Conservation (phyloP, 345 rosid species). For the Pistacia vera region DNA sequence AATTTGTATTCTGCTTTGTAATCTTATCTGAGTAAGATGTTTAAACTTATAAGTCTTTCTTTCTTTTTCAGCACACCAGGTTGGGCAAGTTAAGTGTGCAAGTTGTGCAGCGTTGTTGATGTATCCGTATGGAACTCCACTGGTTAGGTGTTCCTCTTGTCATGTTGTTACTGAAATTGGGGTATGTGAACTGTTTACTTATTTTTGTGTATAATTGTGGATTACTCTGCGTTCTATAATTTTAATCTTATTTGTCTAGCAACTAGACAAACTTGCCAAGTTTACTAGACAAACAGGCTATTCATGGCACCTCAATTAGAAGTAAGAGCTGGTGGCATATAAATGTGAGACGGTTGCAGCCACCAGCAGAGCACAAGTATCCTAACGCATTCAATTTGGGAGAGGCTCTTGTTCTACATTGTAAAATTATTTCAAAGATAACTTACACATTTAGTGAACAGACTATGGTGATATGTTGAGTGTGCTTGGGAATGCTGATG, state of each 20-base stretch:
- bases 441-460: background rate
- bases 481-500: background rate
- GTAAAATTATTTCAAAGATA: background rate
- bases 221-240: background rate
- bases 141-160: constrained; percentile 85
- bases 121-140: constrained; percentile 84
- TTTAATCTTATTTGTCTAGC: background rate
- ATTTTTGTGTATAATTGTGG: background rate
- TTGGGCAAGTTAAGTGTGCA: constrained; percentile 73
- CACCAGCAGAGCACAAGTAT: background rate
- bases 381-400: background rate
- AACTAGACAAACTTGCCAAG: background rate
- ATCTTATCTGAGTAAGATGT: background rate
- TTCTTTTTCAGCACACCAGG: constrained; percentile 61
- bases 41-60: background rate
- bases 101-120: constrained; percentile 65
- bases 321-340: background rate
- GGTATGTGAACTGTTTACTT: constrained; percentile 44
- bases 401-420: background rate
- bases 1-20: background rate
- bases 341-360: background rate
- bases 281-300: background rate
- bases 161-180: constrained; percentile 65
- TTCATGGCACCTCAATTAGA: background rate
- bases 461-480: background rate